Percentiles rank a stretch among this genome's conserved stretches.
These are phyloP conservation scores for Peronospora belbahrii DNA, from an alignment of 352 stramenopile genomes.

Conservation along the genomic window DNA sequence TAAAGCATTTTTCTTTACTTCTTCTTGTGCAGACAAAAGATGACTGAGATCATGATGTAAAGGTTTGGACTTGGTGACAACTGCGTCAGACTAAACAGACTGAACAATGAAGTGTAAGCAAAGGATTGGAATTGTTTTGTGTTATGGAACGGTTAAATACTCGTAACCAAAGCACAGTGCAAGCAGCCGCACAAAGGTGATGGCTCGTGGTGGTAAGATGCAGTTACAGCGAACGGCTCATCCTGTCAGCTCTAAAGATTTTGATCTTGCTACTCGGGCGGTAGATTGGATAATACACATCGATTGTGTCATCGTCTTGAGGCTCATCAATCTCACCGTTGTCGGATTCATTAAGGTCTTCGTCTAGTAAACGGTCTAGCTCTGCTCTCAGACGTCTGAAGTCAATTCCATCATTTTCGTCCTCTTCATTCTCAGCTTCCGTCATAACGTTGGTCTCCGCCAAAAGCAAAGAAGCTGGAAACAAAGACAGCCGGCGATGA, in stretches of 20 bases:
- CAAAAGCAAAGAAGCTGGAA: neutral
- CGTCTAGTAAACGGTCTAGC: constrained; percentile 21
- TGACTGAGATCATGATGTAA: no score
- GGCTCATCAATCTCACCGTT: neutral
- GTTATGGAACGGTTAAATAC: constrained; percentile 4
- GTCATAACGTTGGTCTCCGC: constrained; percentile 1
- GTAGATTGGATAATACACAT: neutral
- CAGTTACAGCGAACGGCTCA: constrained; percentile 10
- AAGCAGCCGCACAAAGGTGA: neutral
- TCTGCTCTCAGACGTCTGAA: constrained; percentile 16
- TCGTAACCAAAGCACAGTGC: constrained; percentile 12
- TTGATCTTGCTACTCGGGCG: neutral
- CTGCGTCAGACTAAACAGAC: constrained; percentile 40
- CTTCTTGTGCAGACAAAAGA: no score
- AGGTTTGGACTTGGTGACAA: no score
- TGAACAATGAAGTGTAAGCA: neutral
- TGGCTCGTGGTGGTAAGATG: neutral
- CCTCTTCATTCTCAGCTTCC: constrained; percentile 3
- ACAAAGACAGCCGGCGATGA: neutral
- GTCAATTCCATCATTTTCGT: constrained; percentile 18
- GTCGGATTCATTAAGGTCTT: constrained; percentile 11
- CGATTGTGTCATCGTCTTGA: constrained; percentile 2
- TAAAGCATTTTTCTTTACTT: no score
- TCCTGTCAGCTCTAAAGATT: neutral
- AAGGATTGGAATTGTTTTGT: constrained; percentile 13